These are phyloP conservation scores for Coemansia sp. DNA, from an alignment of 192 early-diverging fungal genomes.

Conservation along the genomic window DNA sequence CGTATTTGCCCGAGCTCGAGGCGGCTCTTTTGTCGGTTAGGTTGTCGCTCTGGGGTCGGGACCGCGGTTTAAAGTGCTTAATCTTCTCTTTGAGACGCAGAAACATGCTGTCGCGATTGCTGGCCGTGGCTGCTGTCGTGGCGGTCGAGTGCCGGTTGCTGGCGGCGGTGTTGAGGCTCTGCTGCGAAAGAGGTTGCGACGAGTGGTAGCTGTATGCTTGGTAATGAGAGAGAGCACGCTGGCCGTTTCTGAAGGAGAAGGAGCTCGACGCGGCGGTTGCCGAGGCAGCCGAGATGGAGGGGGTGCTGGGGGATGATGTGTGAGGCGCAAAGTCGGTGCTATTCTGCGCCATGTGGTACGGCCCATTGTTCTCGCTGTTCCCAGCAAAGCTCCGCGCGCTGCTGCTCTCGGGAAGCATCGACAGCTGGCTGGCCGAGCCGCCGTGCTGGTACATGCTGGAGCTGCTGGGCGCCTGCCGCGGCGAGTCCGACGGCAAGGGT, in stretches of 20 bases:
- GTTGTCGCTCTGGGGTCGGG: slow-evolving; percentile 44
- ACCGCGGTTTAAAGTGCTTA: slow-evolving; percentile 39
- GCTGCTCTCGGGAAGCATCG: slow-evolving; percentile 21
- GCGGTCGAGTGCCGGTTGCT: slow-evolving; percentile 34
- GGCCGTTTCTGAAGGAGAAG: slow-evolving; percentile 45
- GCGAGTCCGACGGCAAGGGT: slow-evolving; percentile 1
- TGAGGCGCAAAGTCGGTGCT: slow-evolving; percentile 34
- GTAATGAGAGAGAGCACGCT: slow-evolving; percentile 15
- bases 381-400: slow-evolving; percentile 4
- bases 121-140: slow-evolving; percentile 3
- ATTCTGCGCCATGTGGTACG: slow-evolving; percentile 19
- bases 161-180: slow-evolving; percentile 2
- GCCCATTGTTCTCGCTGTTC: slow-evolving; percentile 15
- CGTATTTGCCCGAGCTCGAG: background rate
- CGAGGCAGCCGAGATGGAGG: slow-evolving; percentile 34
- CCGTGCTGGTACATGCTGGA: background rate
- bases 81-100: slow-evolving; percentile 49
- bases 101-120: slow-evolving; percentile 50
- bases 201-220: slow-evolving; percentile 6
- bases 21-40: slow-evolving; percentile 23
- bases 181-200: slow-evolving; percentile 3
- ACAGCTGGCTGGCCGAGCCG: slow-evolving; percentile 10
- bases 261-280: slow-evolving; percentile 35
- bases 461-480: background rate
- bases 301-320: slow-evolving; percentile 26